Base-by-base conservation (phyloP, 495 filamentous ascomycete genomes). In the Oleoguttula mirabilis region DNA sequence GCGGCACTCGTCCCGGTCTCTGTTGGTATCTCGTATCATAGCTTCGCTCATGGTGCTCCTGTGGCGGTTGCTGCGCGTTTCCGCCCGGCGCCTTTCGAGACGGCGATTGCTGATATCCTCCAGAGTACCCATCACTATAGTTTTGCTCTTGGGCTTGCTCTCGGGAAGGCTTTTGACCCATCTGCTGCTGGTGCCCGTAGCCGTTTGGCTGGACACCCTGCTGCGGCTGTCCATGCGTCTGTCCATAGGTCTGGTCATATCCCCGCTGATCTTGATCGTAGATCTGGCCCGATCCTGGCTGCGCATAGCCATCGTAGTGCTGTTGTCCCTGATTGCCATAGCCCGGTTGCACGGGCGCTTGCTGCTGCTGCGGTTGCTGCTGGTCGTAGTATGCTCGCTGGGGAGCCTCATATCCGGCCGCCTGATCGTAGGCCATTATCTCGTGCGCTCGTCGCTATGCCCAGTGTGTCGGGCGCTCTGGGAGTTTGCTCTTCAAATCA, bases 21-120 rank as follows among this genome's bases (percentile, higher is more conserved):
- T 51, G 48, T 32, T 48, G 43, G 28, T 45, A 51, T 6, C 47
- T 16, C 4, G 43, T 43, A 21, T 51, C 50, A 20, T 48, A 44
- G 20, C 41, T 46, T 2, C 43, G 36, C 14, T 51, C 32, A 16
- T 43, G 7, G 10, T 41, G 42, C 3, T 17, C 8, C 8, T 19
- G 20, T n/a, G 17, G 30, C 10, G 11, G 16, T 43, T 21, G 21
- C 8, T 33, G 16, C 19, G 20, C 22, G 39, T 21, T 17, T 16
- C 14, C 35, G 19, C 19, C 21, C 15, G 27, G 25, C 34, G 17
- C 12, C 27, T 40, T 11, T 19, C 21, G 22, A 14, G 6, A 11
- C 19, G 32, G 41, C 23, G 19, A 10, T 24, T 31, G 21, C 11
- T 44, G 33, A 12, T 28, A 28, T 7, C 25, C 25, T 28, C 25